phyloP scores from a whole-genome alignment of 1,284 basidiomycete genomes.

The Pyrrhoderma lamaoense region DNA sequence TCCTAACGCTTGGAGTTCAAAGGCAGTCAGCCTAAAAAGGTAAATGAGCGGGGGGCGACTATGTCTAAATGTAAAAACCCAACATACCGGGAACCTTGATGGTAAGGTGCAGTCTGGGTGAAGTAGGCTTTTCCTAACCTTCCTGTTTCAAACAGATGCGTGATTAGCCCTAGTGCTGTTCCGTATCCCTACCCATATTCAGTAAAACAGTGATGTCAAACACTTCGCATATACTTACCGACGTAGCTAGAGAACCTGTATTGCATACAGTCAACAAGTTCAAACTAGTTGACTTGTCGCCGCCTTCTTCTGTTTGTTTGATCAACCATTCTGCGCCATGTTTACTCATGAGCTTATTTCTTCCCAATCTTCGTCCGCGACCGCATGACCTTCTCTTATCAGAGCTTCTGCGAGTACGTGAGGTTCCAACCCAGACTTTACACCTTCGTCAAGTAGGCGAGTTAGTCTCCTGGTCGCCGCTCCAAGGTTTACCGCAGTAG shows the following conservation, averaged over 20 bases:
- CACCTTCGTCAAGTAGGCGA: slow-evolving; percentile 1
- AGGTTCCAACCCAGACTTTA: slow-evolving; percentile 21
- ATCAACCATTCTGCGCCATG: slow-evolving; percentile 82
- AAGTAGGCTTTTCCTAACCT: slow-evolving; percentile 78
- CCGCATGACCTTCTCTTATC: slow-evolving; percentile 50
- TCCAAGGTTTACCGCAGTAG: slow-evolving; percentile 89
- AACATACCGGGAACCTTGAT: slow-evolving; percentile 73
- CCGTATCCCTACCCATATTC: slow-evolving; percentile 68
- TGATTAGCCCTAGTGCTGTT: slow-evolving; percentile 90
- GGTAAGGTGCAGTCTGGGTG: slow-evolving; percentile 90
- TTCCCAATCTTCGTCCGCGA: slow-evolving; percentile 79
- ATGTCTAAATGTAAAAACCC: neutral
- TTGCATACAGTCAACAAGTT: slow-evolving; percentile 94
- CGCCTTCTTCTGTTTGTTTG: slow-evolving; percentile 41
- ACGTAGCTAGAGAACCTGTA: slow-evolving; percentile 87
- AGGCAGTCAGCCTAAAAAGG: slow-evolving; percentile 62
- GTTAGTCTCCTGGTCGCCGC: slow-evolving; percentile 69
- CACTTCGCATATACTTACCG: slow-evolving; percentile 42
- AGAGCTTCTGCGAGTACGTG: slow-evolving; percentile 48
- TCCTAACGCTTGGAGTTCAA: slow-evolving; percentile 76
- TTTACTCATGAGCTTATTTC: slow-evolving; percentile 77
- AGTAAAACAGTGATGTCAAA: slow-evolving; percentile 2
- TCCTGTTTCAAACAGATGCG: slow-evolving; percentile 71
- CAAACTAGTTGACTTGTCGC: slow-evolving; percentile 44
- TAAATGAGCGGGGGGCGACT: neutral